phyloP scores from a whole-genome alignment of 768 basidiomycete species.

The Agrocybe praecox region DNA sequence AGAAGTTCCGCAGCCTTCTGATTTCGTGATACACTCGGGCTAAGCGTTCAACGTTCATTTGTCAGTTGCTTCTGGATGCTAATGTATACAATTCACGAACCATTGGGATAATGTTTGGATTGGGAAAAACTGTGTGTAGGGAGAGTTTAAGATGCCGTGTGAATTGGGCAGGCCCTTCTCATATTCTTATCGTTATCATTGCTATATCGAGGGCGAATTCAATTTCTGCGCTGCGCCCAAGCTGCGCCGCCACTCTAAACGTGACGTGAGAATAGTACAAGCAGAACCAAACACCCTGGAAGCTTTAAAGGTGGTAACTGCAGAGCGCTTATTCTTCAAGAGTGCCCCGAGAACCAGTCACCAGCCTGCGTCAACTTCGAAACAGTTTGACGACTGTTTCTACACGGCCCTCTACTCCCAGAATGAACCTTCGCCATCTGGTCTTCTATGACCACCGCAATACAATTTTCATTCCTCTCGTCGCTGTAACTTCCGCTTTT shows the following conservation, averaged over 20 bases:
- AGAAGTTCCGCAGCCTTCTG: slow-evolving; percentile 23
- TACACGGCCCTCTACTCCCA: slow-evolving; percentile 13
- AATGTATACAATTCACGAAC: neutral
- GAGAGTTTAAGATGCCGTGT: neutral
- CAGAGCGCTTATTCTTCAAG: slow-evolving; percentile 18
- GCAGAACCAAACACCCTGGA: slow-evolving; percentile 6
- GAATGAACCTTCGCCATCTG: slow-evolving; percentile 27
- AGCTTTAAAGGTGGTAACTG: neutral
- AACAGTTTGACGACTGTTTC: slow-evolving; percentile 15
- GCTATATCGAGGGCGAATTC: neutral
- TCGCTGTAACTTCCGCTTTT: slow-evolving; percentile 18
- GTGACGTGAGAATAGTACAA: slow-evolving; percentile 5
- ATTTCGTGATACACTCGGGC: slow-evolving; percentile 21
- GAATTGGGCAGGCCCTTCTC: neutral
- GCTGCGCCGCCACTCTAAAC: neutral
- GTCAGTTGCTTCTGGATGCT: neutral
- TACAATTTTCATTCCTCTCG: slow-evolving; percentile 23
- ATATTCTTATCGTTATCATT: slow-evolving; percentile 2
- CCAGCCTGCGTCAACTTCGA: slow-evolving; percentile 9
- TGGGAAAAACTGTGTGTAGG: neutral
- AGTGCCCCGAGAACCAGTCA: slow-evolving; percentile 17
- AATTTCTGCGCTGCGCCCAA: neutral
- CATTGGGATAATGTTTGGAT: slow-evolving; percentile 3
- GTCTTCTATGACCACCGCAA: slow-evolving; percentile 31
- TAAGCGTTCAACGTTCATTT: neutral